These are phyloP conservation scores for Auxenochlorella pyrenoidosa DNA, from an alignment of 139 green algal genomes.

Conservation along the genomic window DNA sequence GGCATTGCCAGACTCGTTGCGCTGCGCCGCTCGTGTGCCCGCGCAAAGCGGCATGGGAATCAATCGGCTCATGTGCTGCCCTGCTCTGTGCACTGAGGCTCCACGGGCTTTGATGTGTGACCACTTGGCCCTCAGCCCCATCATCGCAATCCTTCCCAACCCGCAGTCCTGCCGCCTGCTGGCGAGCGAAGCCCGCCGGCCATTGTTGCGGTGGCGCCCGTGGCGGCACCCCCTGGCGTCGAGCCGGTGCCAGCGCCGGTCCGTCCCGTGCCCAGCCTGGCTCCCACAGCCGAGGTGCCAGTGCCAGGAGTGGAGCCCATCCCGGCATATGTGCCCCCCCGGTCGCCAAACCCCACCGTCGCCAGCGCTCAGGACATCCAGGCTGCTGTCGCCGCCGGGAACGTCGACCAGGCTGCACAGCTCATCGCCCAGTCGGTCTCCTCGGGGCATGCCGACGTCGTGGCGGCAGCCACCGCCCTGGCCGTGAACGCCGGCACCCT, in stretches of 20 bases:
- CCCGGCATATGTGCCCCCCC: background rate
- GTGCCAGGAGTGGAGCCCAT: constrained; percentile 2
- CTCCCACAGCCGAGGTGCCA: too few relatives aligned
- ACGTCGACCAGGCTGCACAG: constrained; percentile 13
- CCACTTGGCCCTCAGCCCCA: background rate
- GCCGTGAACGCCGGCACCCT: background rate
- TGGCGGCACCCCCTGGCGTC: too few relatives aligned
- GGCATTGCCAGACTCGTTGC: too few relatives aligned
- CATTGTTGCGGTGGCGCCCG: too few relatives aligned
- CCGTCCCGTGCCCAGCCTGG: too few relatives aligned
- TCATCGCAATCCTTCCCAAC: background rate
- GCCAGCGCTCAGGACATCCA: background rate
- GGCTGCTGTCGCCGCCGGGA: background rate
- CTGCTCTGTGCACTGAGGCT: too few relatives aligned
- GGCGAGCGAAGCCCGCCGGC: background rate
- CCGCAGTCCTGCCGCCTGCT: background rate
- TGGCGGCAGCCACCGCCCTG: constrained; percentile 16
- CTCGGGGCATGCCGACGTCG: background rate
- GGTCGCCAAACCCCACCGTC: constrained; percentile 4
- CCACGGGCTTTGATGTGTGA: background rate
- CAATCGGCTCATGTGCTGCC: too few relatives aligned
- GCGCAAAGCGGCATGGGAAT: too few relatives aligned
- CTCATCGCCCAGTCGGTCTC: background rate
- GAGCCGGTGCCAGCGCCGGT: too few relatives aligned
- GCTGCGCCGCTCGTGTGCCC: too few relatives aligned